Evolutionary conservation across 352 stramenopile species (phyloP), one percentile per base, ranked within the genome.

Genomic region (Saprolegnia diclina): DNA sequence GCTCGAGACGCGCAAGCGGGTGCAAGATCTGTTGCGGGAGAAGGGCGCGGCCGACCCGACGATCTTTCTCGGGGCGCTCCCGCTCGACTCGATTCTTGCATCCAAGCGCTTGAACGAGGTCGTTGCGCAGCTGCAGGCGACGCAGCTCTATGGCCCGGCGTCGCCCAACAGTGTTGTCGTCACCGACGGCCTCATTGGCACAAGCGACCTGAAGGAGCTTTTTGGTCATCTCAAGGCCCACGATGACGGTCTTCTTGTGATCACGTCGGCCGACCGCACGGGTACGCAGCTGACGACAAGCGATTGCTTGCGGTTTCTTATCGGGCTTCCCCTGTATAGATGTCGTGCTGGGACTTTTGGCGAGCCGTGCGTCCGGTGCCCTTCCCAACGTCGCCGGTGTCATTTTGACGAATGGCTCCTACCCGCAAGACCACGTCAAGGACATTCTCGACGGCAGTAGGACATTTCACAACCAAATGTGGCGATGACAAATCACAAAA

Each of bases 41-140:
- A 75, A 78, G 11, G 59, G 79, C 29, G 18, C 42, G 42, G 57
- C 90, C 37, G 57, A 66, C 57, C 57, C 57, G 24, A 38, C 57
- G 6, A 66, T 29, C n/a, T 88, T 88, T 62, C 74, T 92, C 0
- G 84, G 84, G 4, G 88, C 88, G 29, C 11, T 92, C 42, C 84
- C 84, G 4, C 74, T 78, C 21, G 84, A 92, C 53, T 73, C 81
- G 18, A 65, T 89, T 35, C 76, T 92, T 21, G 77, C 80, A 10
- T 92, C 84, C 53, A 90, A 89, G 73, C 78, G 83, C 0, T 65
- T 92, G 22, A 90, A 90, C 48, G 83, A 92, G 73, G 83, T 92
- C 29, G 79, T 78, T 16, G 67, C 80, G 67, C 82, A 87, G 66
- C 72, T 92, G 5, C 77, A 76, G 19, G 83, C 82, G 16, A 89